These are phyloP conservation scores for Oxyria digyna DNA, from an alignment of 148 eudicot genomes.

Conservation along the genomic window DNA sequence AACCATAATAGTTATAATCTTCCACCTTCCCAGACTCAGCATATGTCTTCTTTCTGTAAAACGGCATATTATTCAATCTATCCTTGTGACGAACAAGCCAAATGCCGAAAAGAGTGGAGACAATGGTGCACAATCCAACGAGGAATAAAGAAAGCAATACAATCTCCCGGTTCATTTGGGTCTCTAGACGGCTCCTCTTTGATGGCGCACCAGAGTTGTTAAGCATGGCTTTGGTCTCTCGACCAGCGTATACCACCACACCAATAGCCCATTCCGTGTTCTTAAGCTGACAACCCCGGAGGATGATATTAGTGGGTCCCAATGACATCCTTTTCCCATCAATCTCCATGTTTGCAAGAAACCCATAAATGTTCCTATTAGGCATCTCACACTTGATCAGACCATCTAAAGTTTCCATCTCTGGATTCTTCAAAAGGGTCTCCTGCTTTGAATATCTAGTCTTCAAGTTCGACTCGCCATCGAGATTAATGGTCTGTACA, in stretches of 20 bases:
- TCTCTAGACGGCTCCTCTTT: constrained; percentile 90
- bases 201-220: constrained; percentile 97
- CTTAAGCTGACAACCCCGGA: constrained; percentile 93
- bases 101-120: constrained; percentile 59
- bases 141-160: constrained; percentile 75
- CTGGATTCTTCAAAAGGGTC: constrained; percentile 51
- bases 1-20: constrained; percentile 66
- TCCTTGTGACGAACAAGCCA: constrained; percentile 69
- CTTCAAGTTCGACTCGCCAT: constrained; percentile 94
- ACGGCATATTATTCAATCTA: constrained; percentile 55
- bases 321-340: constrained; percentile 86
- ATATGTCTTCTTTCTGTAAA: constrained; percentile 59
- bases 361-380: constrained; percentile 90
- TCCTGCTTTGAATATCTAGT: constrained; percentile 97
- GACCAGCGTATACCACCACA: constrained; percentile 83
- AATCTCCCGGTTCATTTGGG: constrained; percentile 81
- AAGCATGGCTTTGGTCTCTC: constrained; percentile 97
- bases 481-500: constrained; percentile 89
- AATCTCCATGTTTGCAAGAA: constrained; percentile 79
- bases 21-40: constrained; percentile 21
- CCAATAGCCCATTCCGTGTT: constrained; percentile 90
- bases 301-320: constrained; percentile 88
- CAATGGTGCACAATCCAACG: constrained; percentile 54
- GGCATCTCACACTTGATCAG: constrained; percentile 91
- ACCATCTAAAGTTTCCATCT: constrained; percentile 55